Conservation (phyloP, 495 filamentous ascomycete species). For the Mytilinidion resinicola region DNA sequence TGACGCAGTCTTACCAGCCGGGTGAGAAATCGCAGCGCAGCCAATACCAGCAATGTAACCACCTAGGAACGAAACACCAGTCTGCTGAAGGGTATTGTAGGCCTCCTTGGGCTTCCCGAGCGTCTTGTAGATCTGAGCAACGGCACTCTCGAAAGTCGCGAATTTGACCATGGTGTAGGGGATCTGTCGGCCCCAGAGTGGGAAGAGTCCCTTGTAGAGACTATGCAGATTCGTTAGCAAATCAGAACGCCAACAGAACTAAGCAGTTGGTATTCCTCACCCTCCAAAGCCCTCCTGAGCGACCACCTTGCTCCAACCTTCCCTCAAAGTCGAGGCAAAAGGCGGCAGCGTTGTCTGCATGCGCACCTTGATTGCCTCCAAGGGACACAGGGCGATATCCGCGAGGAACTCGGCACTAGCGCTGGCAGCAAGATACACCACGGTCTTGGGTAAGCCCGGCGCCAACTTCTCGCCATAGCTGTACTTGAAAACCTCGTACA, state of each 20-base stretch:
- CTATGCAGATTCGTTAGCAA: conserved; percentile 4
- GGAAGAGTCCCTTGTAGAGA: conserved; percentile 63
- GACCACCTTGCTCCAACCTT: conserved; percentile 57
- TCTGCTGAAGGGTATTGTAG: conserved; percentile 58
- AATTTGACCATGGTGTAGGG: conserved; percentile 76
- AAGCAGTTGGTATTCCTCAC: not conserved
- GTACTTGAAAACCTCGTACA: conserved; percentile 73
- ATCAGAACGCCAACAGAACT: not conserved
- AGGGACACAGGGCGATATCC: conserved; percentile 60
- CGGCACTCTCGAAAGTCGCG: conserved; percentile 65
- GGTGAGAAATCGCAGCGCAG: conserved; percentile 48
- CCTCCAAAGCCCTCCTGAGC: conserved; percentile 53
- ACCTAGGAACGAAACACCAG: conserved; percentile 61
- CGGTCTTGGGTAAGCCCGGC: conserved; percentile 55
- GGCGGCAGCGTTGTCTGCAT: conserved; percentile 69
- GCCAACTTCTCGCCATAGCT: conserved; percentile 59
- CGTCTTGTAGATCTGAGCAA: conserved; percentile 54
- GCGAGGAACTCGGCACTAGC: conserved; percentile 65
- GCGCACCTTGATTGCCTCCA: conserved; percentile 65
- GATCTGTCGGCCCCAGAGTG: conserved; percentile 66
- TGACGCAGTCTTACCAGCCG: conserved; percentile 47
- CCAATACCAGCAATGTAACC: conserved; percentile 69
- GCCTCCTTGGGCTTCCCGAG: conserved; percentile 61
- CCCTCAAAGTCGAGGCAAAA: conserved; percentile 53
- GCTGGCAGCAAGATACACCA: conserved; percentile 58